A percentile compares a stretch with the other conserved stretches of the same genome.
Evolutionary conservation across 768 basidiomycete species (phyloP).

Genomic region (Leucocoprinus birnbaumii): DNA sequence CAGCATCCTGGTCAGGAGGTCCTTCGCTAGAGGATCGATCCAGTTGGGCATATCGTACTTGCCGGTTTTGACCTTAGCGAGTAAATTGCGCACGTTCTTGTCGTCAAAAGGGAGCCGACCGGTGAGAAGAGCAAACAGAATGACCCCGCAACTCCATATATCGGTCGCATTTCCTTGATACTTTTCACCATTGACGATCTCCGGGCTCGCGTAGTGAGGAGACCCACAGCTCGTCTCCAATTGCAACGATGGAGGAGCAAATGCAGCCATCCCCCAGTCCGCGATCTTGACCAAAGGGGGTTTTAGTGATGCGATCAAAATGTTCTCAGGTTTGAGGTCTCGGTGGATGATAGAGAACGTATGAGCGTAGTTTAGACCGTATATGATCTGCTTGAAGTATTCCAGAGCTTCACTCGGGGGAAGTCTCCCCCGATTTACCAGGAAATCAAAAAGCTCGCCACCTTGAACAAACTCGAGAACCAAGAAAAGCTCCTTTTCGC

Average conservation of each 20-base stretch:
- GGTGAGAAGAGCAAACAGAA: constrained; percentile 86
- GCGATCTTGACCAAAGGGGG: constrained; percentile 92
- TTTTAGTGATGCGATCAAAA: constrained; percentile 80
- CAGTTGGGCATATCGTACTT: constrained; percentile 80
- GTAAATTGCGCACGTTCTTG: constrained; percentile 72
- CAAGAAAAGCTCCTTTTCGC: constrained; percentile 86
- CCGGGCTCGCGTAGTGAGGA: constrained; percentile 95
- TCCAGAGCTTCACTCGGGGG: constrained; percentile 78
- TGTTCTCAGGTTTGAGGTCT: constrained; percentile 97
- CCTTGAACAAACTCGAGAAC: constrained; percentile 95
- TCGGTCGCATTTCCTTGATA: constrained; percentile 91
- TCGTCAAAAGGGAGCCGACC: constrained; percentile 94
- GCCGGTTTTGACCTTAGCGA: constrained; percentile 85
- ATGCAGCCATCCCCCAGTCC: constrained; percentile 98
- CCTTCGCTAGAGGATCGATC: constrained; percentile 80
- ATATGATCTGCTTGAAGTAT: constrained; percentile 95
- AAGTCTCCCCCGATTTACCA: constrained; percentile 85
- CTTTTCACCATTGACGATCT: constrained; percentile 88
- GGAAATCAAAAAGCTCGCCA: constrained; percentile 95
- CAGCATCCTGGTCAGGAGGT: constrained; percentile 85
- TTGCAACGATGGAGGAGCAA: constrained; percentile 80
- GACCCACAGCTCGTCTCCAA: constrained; percentile 95
- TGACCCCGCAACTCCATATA: constrained; percentile 96
- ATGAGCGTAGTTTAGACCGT: constrained; percentile 95
- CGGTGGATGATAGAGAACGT: constrained; percentile 97